These are phyloP conservation scores for Ustilago sp. DNA, from an alignment of 1,284 basidiomycete genomes.

Conservation along the genomic window DNA sequence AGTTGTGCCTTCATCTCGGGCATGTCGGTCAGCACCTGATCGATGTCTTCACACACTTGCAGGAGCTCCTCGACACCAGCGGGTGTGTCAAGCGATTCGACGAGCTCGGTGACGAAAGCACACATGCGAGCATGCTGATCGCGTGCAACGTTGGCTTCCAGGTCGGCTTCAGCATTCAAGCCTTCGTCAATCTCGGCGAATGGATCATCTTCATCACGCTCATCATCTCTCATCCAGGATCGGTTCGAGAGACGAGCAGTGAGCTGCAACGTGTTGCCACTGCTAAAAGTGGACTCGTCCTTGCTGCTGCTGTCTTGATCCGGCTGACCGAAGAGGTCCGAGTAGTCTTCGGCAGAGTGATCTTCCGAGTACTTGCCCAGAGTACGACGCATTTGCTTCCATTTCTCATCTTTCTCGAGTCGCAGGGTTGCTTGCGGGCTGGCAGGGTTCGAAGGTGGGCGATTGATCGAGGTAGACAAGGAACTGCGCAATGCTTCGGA, in stretches of 20 bases:
- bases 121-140: constrained; percentile 78
- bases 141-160: constrained; percentile 63
- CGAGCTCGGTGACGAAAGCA: constrained; percentile 81
- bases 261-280: constrained; percentile 51
- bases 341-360: constrained; percentile 57
- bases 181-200: constrained; percentile 64
- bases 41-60: constrained; percentile 87
- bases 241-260: constrained; percentile 57
- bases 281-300: constrained; percentile 30
- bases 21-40: constrained; percentile 81
- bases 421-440: constrained; percentile 42
- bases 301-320: constrained; percentile 29
- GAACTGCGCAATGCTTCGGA: constrained; percentile 41
- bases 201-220: constrained; percentile 58
- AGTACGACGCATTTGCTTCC: constrained; percentile 54
- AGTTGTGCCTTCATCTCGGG: constrained; percentile 91
- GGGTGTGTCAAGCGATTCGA: constrained; percentile 85
- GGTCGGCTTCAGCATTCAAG: constrained; percentile 56
- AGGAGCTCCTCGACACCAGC: constrained; percentile 82
- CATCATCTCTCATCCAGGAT: constrained; percentile 59
- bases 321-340: constrained; percentile 54
- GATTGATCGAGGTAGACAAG: constrained; percentile 22
- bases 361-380: constrained; percentile 59
- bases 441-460: constrained; percentile 29
- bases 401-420: constrained; percentile 48